Base-by-base conservation (phyloP, 805 yeast genomes). In the Geotrichum ghanense region DNA sequence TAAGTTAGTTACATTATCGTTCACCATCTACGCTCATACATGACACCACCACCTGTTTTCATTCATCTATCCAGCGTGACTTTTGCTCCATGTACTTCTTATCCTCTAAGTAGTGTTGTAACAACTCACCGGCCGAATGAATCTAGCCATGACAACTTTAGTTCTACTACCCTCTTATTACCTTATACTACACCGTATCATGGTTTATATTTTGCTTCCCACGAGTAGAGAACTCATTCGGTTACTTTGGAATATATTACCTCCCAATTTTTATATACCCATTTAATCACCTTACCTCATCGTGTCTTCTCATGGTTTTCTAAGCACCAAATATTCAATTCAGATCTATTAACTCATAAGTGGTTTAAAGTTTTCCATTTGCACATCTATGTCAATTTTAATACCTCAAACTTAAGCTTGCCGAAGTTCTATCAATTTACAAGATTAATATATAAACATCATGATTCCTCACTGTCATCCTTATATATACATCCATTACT, bases 41-140 rank as follows among this genome's bases (percentile, higher is more conserved):
- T 63, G 67, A 64, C 65, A 63, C 69, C 70, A 65, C 68, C 66
- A 66, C 63, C 64, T 69, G 70, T 65, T 68, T 65, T 66, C 62
- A 68, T 63, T 62, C 65, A 62, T 63, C 62, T 58, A 66, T 70
- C 63, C 63, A 61, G 67, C 72, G 71, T 75, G 75, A 70, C 74
- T 75, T 74, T 71, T 67, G 76, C 75, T 70, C n/a, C 60, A 63
- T 61, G 67, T 68, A 66, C 71, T 64, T 62, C 73, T 74, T 68
- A 72, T 69, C 74, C 75, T 73, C 74, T 70, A 71, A 71, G 75
- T 75, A 69, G 67, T 69, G 71, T n/a, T 65, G 69, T 62, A 61
- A 64, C 65, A 63, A 69, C 74, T 70, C 75, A 71, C 75, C 75
- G 73, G 73, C 67, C 67, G 70, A 65, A 66, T 66, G 69, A 63